Percentiles rank a stretch among this genome's conserved stretches.
These are phyloP conservation scores for Penicillium herquei DNA, from an alignment of 495 filamentous ascomycete species.

Conservation along the genomic window DNA sequence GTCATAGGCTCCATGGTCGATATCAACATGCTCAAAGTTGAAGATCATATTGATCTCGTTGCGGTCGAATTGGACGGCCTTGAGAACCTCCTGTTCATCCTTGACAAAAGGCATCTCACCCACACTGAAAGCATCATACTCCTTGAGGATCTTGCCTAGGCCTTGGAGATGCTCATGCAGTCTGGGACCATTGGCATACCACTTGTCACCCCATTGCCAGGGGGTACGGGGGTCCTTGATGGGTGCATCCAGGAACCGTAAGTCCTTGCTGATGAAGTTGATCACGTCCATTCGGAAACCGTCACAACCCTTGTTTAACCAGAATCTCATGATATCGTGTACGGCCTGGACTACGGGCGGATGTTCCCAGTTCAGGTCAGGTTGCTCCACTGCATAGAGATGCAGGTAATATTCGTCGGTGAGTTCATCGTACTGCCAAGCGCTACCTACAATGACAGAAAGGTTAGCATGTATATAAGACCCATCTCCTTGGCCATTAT, in stretches of 20 bases:
- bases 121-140: constrained; percentile 68
- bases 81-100: constrained; percentile 58
- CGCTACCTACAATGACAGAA: constrained; percentile 37
- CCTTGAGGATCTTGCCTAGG: constrained; percentile 61
- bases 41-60: constrained; percentile 75
- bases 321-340: constrained; percentile 67
- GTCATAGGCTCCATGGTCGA: constrained; percentile 54
- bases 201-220: constrained; percentile 55
- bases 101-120: constrained; percentile 67
- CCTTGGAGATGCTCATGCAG: constrained; percentile 64
- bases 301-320: constrained; percentile 65
- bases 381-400: constrained; percentile 62
- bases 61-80: constrained; percentile 55
- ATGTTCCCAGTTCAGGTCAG: constrained; percentile 77
- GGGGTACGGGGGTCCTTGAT: constrained; percentile 47
- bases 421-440: constrained; percentile 64
- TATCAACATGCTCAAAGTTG: constrained; percentile 63
- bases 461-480: neutral
- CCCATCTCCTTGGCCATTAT: neutral
- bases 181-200: constrained; percentile 63
- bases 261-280: constrained; percentile 65
- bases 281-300: constrained; percentile 71
- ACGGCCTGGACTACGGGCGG: constrained; percentile 60
- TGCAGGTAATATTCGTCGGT: constrained; percentile 71
- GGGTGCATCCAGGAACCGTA: constrained; percentile 59